Percentiles rank a stretch among this genome's conserved stretches.
These are phyloP conservation scores for Escovopsis sp. DNA, from an alignment of 2,329 filamentous ascomycete genomes.

Conservation along the genomic window DNA sequence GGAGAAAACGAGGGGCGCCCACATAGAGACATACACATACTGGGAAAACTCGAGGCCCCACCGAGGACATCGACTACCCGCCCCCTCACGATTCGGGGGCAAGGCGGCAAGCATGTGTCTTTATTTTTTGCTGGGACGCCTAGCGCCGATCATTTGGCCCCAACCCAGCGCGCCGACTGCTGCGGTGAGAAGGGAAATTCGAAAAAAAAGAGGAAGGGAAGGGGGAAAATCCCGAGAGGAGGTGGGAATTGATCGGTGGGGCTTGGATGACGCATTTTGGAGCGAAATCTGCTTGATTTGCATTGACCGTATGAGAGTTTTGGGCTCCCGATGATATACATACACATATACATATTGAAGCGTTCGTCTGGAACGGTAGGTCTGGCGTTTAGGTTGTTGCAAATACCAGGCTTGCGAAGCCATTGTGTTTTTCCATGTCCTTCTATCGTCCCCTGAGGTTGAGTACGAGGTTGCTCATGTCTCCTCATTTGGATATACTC, in stretches of 20 bases:
- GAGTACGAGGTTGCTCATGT: too few species aligned
- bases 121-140: too few species aligned
- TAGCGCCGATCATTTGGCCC: too few species aligned
- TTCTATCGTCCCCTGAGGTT: neutral
- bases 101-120: too few species aligned
- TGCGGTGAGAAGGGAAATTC: too few species aligned
- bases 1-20: conserved; percentile 49
- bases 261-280: neutral
- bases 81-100: too few species aligned
- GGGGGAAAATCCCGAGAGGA: too few species aligned
- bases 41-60: neutral
- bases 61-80: neutral
- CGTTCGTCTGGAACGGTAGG: neutral
- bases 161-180: too few species aligned
- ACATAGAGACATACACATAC: neutral
- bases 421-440: neutral
- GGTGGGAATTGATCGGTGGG: neutral
- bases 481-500: too few species aligned
- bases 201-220: too few species aligned
- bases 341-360: neutral
- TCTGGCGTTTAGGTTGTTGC: conserved; percentile 5
- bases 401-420: conserved; percentile 4
- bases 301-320: neutral
- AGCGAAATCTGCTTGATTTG: neutral
- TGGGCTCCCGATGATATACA: neutral